Base-by-base conservation (phyloP, 441 rosid genomes). In the Euphorbia schlechtendalii region DNA sequence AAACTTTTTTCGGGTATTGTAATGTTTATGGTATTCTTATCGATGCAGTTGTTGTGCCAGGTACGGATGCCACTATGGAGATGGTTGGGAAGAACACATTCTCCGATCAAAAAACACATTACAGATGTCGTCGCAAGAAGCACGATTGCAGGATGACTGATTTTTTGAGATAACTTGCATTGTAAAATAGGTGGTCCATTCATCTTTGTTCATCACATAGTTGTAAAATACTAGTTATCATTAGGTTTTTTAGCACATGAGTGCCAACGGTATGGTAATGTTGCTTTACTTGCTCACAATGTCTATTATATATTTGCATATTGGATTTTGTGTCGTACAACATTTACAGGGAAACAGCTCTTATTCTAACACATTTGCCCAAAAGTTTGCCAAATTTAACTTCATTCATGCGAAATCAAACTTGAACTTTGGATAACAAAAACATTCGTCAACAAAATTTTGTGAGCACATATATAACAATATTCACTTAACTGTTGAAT, bases 91-190 rank as follows among this genome's bases (percentile, higher is more conserved):
- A 82, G 74, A 87, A 83, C 73, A 78, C 81, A 21, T 87, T 90
- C 78, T 68, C 83, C 8, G 94, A 89, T 71, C 84, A 80, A 66
- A 94, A 89, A 73, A 64, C 75, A 25, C 97, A 87, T 60, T 77
- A 86, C 74, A 82, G 96, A 74, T 79, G 90, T 40, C 90, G 90
- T 20, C 82, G 96, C 57, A 89, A 90, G 87, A 92, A 90, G 74
- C 86, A 88, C 52, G 97, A 93, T 56, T 86, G 70, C 64, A 84
- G 89, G 77, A 83, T 86, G 86, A 77, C 81, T 11, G 85, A 82
- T 59, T 65, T 86, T 21, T 62, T 79, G 73, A 83, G 78, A 73
- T 89, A 59, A 75, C 22, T 21, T 36, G 15, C 25, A n/a, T 2
- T 40, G 2, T 53, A 45, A 54, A 24, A 55, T 56, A 21, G 9